Evolutionary conservation across 148 eudicot genomes (phyloP).

Genomic region (Spergularia bocconei): DNA sequence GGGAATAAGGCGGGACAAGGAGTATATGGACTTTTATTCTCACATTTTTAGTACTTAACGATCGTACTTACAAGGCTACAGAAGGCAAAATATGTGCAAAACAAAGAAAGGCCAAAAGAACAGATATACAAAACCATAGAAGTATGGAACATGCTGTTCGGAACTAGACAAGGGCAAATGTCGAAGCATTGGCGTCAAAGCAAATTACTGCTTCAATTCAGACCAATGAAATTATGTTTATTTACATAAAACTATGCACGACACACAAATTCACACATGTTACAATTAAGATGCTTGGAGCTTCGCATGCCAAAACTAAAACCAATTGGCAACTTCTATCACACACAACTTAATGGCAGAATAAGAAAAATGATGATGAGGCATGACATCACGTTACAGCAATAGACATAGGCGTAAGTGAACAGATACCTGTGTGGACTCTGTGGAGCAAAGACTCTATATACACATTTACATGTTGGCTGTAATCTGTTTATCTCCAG

Average conservation of each 20-base stretch:
- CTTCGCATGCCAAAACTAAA: constrained; percentile 24
- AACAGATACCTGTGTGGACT: constrained; percentile 15
- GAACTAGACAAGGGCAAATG: background rate
- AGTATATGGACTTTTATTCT: no score
- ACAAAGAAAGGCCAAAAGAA: background rate
- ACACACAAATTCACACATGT: background rate
- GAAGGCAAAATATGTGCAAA: background rate
- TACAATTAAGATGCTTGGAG: constrained; percentile 14
- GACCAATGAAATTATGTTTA: constrained; percentile 9
- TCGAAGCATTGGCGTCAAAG: background rate
- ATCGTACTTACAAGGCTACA: background rate
- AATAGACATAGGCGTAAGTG: background rate
- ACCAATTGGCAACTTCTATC: constrained; percentile 26
- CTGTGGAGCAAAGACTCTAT: constrained; percentile 8
- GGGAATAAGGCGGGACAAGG: no score
- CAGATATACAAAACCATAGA: background rate
- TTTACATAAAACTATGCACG: background rate
- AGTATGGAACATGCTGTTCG: background rate
- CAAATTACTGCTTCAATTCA: background rate
- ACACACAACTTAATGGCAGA: background rate
- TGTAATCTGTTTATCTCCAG: background rate
- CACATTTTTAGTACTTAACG: no score
- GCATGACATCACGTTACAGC: background rate
- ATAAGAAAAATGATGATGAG: background rate
- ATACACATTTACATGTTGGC: constrained; percentile 24